Evolutionary conservation across 257 asterid genomes (phyloP).

Genomic region (Nicotiana knightiana): DNA sequence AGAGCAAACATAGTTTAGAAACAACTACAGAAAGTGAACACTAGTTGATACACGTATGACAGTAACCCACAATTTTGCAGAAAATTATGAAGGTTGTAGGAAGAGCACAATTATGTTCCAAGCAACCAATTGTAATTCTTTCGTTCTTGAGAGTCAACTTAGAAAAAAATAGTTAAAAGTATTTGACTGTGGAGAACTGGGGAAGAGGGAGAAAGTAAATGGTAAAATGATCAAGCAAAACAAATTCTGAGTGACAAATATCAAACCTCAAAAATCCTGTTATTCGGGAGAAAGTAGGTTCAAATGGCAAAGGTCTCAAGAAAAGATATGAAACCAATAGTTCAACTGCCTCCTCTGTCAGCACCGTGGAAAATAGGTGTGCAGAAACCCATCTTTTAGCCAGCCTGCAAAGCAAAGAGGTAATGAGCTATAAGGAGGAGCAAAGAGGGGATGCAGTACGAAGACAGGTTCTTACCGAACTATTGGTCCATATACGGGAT

Average conservation of each 20-base stretch:
- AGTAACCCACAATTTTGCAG: background rate
- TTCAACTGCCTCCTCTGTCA: conserved; percentile 86
- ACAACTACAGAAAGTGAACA: background rate
- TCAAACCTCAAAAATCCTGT: conserved; percentile 79
- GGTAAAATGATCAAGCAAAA: background rate
- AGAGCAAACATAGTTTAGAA: background rate
- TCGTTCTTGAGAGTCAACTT: background rate
- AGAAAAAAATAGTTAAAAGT: background rate
- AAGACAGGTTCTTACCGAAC: conserved; percentile 55
- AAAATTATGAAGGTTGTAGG: background rate
- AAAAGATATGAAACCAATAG: conserved; percentile 81
- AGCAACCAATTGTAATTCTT: conserved; percentile 1
- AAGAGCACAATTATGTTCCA: background rate
- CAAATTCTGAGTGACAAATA: conserved; percentile 5
- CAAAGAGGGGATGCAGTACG: background rate
- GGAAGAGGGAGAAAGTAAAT: background rate
- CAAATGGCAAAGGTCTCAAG: conserved; percentile 78
- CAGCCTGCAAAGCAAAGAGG: conserved; percentile 42
- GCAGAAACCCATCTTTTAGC: conserved; percentile 98
- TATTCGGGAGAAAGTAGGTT: conserved; percentile 72
- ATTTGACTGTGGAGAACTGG: background rate
- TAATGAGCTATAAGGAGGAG: background rate
- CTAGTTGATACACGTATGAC: background rate
- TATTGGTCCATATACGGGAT: conserved; percentile 72
- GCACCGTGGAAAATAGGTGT: conserved; percentile 68